These are phyloP conservation scores for Erythrophleum ivorense DNA, from an alignment of 331 rosid species.

Conservation along the genomic window DNA sequence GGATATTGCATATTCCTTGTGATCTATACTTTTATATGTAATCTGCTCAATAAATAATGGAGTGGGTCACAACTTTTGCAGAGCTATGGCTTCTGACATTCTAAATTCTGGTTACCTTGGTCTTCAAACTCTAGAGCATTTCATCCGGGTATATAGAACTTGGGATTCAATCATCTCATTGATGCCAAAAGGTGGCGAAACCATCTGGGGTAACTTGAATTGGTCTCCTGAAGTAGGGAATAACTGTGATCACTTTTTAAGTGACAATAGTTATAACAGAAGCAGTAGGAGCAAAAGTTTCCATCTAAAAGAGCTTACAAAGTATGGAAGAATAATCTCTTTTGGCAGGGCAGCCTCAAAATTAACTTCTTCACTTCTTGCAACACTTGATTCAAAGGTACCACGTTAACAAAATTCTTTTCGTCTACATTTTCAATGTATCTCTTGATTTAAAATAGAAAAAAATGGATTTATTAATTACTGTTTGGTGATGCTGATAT, in stretches of 20 bases:
- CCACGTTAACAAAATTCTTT: background rate
- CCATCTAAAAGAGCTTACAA: constrained; percentile 43
- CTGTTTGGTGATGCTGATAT: constrained; percentile 3
- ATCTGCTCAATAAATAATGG: constrained; percentile 23
- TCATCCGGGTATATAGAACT: constrained; percentile 66
- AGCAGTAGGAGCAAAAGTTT: constrained; percentile 39
- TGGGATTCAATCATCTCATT: constrained; percentile 81
- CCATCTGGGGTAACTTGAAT: constrained; percentile 78
- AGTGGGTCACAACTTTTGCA: constrained; percentile 43
- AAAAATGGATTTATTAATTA: background rate
- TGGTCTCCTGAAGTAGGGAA: constrained; percentile 62
- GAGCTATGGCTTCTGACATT: constrained; percentile 71
- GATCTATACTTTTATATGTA: constrained; percentile 1
- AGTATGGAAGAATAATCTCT: constrained; percentile 64
- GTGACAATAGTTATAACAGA: constrained; percentile 36
- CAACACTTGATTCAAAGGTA: constrained; percentile 57
- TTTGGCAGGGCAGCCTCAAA: constrained; percentile 63
- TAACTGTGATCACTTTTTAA: constrained; percentile 44
- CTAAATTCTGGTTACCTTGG: constrained; percentile 65
- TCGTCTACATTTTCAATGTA: background rate
- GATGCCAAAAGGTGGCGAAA: constrained; percentile 86
- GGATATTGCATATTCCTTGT: background rate
- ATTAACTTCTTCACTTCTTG: constrained; percentile 60
- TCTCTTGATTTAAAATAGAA: background rate
- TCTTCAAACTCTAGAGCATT: constrained; percentile 60